Evolutionary conservation across 1,284 basidiomycete genomes (phyloP).

Genomic region (Moesziomyces sp.): DNA sequence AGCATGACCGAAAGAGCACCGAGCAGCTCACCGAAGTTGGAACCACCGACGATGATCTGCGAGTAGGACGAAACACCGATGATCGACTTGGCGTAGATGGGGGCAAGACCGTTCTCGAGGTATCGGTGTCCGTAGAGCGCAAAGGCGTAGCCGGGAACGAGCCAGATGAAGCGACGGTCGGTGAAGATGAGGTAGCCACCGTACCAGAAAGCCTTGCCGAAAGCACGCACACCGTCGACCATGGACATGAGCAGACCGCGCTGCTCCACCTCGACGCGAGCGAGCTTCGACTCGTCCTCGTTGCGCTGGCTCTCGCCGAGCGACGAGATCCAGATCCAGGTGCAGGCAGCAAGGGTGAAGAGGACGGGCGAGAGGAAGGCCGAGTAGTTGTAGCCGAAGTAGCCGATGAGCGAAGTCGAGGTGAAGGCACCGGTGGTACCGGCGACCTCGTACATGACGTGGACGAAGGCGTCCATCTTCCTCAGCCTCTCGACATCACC

Average conservation of each 20-base stretch:
- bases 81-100: slow-evolving; percentile 66
- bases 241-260: slow-evolving; percentile 43
- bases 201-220: slow-evolving; percentile 65
- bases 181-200: slow-evolving; percentile 63
- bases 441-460: slow-evolving; percentile 68
- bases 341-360: slow-evolving; percentile 58
- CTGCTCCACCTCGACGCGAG: slow-evolving; percentile 34
- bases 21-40: slow-evolving; percentile 66
- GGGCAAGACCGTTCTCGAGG: slow-evolving; percentile 68
- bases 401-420: slow-evolving; percentile 66
- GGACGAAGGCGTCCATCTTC: slow-evolving; percentile 68
- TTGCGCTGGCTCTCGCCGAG: slow-evolving; percentile 41
- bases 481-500: slow-evolving; percentile 63
- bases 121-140: slow-evolving; percentile 69
- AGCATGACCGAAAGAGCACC: slow-evolving; percentile 67
- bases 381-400: slow-evolving; percentile 68
- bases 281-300: slow-evolving; percentile 33
- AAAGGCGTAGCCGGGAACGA: slow-evolving; percentile 65
- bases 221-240: slow-evolving; percentile 53
- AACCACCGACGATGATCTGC: slow-evolving; percentile 60
- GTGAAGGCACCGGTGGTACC: slow-evolving; percentile 68
- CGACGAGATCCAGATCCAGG: slow-evolving; percentile 60
- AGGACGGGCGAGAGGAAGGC: slow-evolving; percentile 64
- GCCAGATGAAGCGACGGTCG: slow-evolving; percentile 67
- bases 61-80: slow-evolving; percentile 66